Conservation (phyloP, 768 basidiomycete species). For the Termitomyces bulborhizus region DNA sequence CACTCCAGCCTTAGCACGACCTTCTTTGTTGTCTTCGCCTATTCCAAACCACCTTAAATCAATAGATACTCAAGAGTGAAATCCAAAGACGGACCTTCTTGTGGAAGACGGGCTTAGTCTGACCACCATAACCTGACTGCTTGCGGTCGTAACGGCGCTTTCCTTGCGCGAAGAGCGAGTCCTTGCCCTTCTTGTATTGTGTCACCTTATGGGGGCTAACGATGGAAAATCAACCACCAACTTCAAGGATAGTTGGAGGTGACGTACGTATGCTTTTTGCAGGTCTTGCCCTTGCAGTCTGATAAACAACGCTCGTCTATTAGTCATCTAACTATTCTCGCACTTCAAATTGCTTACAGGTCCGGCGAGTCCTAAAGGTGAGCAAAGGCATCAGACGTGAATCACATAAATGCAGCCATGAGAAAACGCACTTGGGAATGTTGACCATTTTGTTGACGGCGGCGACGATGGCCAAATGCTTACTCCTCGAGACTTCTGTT, state of each 20-base stretch:
- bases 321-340: neutral
- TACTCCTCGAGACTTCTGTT: slow-evolving; percentile 25
- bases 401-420: neutral
- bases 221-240: slow-evolving; percentile 3
- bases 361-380: slow-evolving; percentile 75
- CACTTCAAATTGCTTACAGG: slow-evolving; percentile 60
- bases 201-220: slow-evolving; percentile 98
- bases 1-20: slow-evolving; percentile 97
- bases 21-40: slow-evolving; percentile 99
- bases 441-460: slow-evolving; percentile 76
- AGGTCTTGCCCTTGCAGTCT: slow-evolving; percentile 96
- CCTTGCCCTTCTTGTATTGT: slow-evolving; percentile 99
- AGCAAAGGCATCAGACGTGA: slow-evolving; percentile 10
- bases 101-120: slow-evolving; percentile 99
- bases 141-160: slow-evolving; percentile 99
- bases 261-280: slow-evolving; percentile 94
- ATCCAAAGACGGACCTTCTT: slow-evolving; percentile 69
- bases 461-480: slow-evolving; percentile 28
- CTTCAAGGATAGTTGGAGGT: neutral
- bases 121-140: slow-evolving; percentile 98
- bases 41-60: slow-evolving; percentile 1
- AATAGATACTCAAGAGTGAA: neutral
- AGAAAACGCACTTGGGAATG: slow-evolving; percentile 76
- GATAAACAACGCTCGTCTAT: slow-evolving; percentile 4
- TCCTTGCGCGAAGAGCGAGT: slow-evolving; percentile 95